Percentiles rank a stretch among this genome's conserved stretches.
Conservation (phyloP, 1,139 yeast genomes). For the Kluyveromyces marxianus region DNA sequence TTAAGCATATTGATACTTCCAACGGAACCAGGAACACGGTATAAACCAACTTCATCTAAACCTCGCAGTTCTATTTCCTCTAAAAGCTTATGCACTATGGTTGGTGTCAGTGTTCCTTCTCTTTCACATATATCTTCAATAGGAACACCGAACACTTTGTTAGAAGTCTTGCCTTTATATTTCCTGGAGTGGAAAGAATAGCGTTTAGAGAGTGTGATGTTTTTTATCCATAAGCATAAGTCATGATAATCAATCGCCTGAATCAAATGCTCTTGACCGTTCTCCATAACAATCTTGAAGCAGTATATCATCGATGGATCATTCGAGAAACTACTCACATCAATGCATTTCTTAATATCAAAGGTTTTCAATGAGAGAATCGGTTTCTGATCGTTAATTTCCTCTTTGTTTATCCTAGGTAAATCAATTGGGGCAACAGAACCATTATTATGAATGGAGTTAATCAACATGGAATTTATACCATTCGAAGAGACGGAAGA, state of each 20-base stretch:
- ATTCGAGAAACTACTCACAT: conserved; percentile 25
- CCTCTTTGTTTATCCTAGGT: conserved; percentile 43
- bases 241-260: conserved; percentile 64
- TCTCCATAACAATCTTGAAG: conserved; percentile 55
- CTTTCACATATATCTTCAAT: conserved; percentile 65
- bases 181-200: conserved; percentile 37
- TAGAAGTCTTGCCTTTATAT: conserved; percentile 32
- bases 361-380: conserved; percentile 47
- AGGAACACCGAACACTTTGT: conserved; percentile 84
- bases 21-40: conserved; percentile 85
- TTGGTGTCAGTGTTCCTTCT: conserved; percentile 57
- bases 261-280: conserved; percentile 52
- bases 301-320: conserved; percentile 31
- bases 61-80: conserved; percentile 78
- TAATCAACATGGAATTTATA: conserved; percentile 17
- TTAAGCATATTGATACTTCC: conserved; percentile 69
- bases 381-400: conserved; percentile 49
- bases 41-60: conserved; percentile 82
- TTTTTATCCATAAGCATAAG: conserved; percentile 67
- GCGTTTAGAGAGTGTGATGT: conserved; percentile 36
- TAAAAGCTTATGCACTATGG: conserved; percentile 55
- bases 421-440: conserved; percentile 47
- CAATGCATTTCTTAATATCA: conserved; percentile 43
- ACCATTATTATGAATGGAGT: conserved; percentile 32
- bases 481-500: conserved; percentile 34